A percentile compares a stretch with the other conserved stretches of the same genome.
Evolutionary conservation across 2,329 filamentous ascomycete species (phyloP).

Genomic region (Neurospora sp.): DNA sequence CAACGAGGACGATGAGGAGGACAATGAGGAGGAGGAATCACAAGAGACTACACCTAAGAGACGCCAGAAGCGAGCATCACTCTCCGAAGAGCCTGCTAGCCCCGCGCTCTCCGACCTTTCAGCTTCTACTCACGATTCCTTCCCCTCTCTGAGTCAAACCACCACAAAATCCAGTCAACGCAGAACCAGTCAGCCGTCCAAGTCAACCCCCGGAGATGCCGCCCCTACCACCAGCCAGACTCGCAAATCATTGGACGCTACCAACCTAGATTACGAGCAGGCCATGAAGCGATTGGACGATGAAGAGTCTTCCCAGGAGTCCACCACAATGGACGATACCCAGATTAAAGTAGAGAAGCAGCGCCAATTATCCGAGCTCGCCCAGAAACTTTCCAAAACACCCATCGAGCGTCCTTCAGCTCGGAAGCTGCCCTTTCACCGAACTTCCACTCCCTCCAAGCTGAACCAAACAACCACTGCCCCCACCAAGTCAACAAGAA

Average conservation of each 20-base stretch:
- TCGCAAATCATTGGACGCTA: conserved; percentile 17
- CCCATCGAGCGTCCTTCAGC: conserved; percentile 13
- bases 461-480: not conserved
- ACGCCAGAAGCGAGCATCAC: not conserved
- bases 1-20: not conserved
- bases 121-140: conserved; percentile 13
- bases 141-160: conserved; percentile 26
- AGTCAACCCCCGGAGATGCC: conserved; percentile 15
- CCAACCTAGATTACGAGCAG: conserved; percentile 32
- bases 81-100: not conserved
- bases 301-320: conserved; percentile 16
- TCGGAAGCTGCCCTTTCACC: conserved; percentile 1
- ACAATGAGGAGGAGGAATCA: not conserved
- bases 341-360: not conserved
- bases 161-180: conserved; percentile 9
- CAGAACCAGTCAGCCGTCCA: conserved; percentile 19
- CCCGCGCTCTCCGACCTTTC: not conserved
- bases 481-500: not conserved
- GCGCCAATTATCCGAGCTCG: conserved; percentile 4
- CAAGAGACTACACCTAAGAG: not conserved
- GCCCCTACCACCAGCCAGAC: conserved; percentile 18
- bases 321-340: not conserved
- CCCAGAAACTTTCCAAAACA: conserved; percentile 8
- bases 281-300: conserved; percentile 33
- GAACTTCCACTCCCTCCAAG: not conserved